A percentile compares a stretch with the other conserved stretches of the same genome.
Conservation (phyloP, 352 stramenopile genomes). For the Phytophthora podocarpi region DNA sequence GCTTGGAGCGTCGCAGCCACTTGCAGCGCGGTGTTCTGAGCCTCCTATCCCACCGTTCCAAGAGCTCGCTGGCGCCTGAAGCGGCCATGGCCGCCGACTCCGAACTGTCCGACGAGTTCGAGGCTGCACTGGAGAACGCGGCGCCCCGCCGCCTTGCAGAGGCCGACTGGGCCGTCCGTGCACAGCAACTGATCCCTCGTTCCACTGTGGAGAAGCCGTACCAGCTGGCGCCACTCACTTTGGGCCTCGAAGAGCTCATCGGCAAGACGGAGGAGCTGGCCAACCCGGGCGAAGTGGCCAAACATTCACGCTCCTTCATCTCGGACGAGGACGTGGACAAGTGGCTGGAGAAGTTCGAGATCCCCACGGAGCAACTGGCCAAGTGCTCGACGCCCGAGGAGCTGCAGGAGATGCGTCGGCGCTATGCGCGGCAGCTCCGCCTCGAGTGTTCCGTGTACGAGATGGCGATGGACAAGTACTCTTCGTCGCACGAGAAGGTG, state of each 20-base stretch:
- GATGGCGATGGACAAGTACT: constrained; percentile 78
- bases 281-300: constrained; percentile 10
- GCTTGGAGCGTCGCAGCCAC: background rate
- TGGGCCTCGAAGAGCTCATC: constrained; percentile 28
- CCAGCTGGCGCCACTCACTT: constrained; percentile 32
- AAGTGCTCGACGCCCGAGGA: constrained; percentile 54
- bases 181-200: constrained; percentile 54
- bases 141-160: constrained; percentile 31
- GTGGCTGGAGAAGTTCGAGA: constrained; percentile 65
- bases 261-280: constrained; percentile 13
- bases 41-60: constrained; percentile 14
- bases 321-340: constrained; percentile 76
- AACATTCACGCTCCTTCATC: constrained; percentile 48
- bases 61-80: constrained; percentile 40
- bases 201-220: constrained; percentile 46
- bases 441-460: constrained; percentile 84
- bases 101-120: constrained; percentile 19
- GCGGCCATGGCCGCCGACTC: constrained; percentile 20
- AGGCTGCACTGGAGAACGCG: constrained; percentile 12
- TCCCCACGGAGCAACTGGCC: constrained; percentile 54
- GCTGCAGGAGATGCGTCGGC: constrained; percentile 59
- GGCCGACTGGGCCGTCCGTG: constrained; percentile 68
- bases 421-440: constrained; percentile 77
- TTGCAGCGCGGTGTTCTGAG: constrained; percentile 15
- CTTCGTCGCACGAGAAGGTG: constrained; percentile 53